Base-by-base conservation (phyloP, 2,329 filamentous ascomycete genomes). In the Emmonsia crescens region DNA sequence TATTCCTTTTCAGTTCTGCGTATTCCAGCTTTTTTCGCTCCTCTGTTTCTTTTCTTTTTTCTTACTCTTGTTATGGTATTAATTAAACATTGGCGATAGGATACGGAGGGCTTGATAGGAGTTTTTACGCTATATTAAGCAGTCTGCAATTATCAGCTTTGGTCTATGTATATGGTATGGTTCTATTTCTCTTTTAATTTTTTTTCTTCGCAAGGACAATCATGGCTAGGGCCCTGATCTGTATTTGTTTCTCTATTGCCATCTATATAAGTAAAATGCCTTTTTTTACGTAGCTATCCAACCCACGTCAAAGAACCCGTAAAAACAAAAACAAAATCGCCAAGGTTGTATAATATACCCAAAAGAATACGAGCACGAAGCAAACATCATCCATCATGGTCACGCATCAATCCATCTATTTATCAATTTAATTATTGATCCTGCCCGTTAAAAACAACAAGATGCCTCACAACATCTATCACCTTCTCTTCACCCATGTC, bases 401-500 rank as follows among this genome's bases (percentile, higher is more conserved):
- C 8, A 36, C 12, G 9, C 8, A 40, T n/a, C 14, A 36, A 6
- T n/a, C 19, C 29, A 14, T 54, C 27, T 49, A 49, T 24, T 29
- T 12, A 24, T 36, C 51, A n/a, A 36, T 54, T 21, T 36, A 31
- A 16, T 68, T 63, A 78, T 62, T 75, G 74, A 79, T 96, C 91
- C 76, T 95, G 75, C 1, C 94, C 94, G 77, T 97, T 91, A 69
- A 95, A 82, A 75, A 96, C 90, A 68, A 97, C 88, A 75, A 97
- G 79, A 75, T 84, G 86, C 67, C 85, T 84, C 60, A 96, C 92
- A 64, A 89, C 76, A 69, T 82, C 83, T 63, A 97, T 88, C 31
- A 96, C 85, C 68, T 61, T 77, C 48, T 71, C 67, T 0, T 72
- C 69, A 60, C 68, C 66, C 27, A 67, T 77, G 42, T 86, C 71